Base-by-base conservation (phyloP, 345 rosid species). In the Sonneratia caseolaris region DNA sequence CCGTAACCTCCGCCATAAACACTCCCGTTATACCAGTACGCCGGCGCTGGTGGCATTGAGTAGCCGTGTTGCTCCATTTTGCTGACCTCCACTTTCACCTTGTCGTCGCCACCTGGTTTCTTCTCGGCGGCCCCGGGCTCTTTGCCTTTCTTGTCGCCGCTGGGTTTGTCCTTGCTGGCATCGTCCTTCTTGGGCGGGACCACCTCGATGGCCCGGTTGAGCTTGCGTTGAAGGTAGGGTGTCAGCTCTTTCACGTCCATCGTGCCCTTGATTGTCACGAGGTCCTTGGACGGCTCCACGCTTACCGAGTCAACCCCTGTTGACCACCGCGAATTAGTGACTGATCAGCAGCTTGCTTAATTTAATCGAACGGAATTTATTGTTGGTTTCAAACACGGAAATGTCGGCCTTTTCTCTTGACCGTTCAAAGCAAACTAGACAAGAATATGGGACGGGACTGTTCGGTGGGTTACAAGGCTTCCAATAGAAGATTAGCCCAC, bases 21-120 rank as follows among this genome's bases (percentile, higher is more conserved):
- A 65, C 71, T 19, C 55, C 81, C 87, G 7, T 76, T 87, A 21
- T 65, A 45, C 82, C 88, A 86, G 49, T 84, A 81, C 71, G 3
- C 38, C 24, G 74, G 80, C 9, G 91, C 83, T 55, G 47, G 75
- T 3, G 75, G 64, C 9, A 68, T 51, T 5, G 74, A 43, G 56
- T 71, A 71, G n/a, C 80, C 84, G 49, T 15, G 22, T 27, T 80
- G 70, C 70, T 80, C 86, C 77, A 78, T 51, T 71, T 74, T 83
- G 57, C 12, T 78, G 48, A 80, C 76, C 76, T 77, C 83, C 81
- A 77, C 37, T 74, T 64, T 76, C 35, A 62, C n/a, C 64, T 73
- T 27, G 22, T 48, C 7, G 66, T 12, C 45, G 37, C 22, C 56
- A 5, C 40, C 21, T 16, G 59, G 47, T 53, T 73, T 70, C 72